Percentiles rank a stretch among this genome's conserved stretches.
Conservation (phyloP, 2,329 filamentous ascomycete genomes). For the Colletotrichum simmondsii region DNA sequence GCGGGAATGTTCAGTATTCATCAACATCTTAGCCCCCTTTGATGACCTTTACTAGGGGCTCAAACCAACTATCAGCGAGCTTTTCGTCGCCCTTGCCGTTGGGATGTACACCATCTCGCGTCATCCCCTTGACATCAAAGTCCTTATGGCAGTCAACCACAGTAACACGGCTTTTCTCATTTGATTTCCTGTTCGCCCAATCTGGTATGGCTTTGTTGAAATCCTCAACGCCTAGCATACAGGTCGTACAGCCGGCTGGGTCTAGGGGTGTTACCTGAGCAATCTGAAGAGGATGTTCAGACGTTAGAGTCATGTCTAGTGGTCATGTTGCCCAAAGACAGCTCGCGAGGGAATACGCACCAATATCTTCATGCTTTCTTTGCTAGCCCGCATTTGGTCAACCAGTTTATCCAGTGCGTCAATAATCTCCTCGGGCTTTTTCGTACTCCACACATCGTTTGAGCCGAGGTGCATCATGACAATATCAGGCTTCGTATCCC, state of each 20-base stretch:
- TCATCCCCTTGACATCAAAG: background rate
- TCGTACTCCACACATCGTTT: constrained; percentile 52
- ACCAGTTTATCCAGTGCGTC: constrained; percentile 50
- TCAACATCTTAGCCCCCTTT: background rate
- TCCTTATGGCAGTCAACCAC: background rate
- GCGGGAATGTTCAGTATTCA: background rate
- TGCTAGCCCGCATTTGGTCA: constrained; percentile 53
- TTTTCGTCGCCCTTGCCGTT: background rate
- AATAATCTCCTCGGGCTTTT: constrained; percentile 46
- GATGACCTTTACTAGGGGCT: background rate
- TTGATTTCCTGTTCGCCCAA: background rate
- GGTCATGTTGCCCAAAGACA: too few relatives aligned
- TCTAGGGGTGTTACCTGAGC: background rate
- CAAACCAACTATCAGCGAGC: background rate
- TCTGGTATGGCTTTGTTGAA: background rate
- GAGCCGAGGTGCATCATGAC: constrained; percentile 58
- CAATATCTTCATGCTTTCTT: constrained; percentile 42
- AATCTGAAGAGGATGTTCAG: background rate
- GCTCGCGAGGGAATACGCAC: too few relatives aligned
- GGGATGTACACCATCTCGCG: background rate
- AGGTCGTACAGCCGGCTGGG: too few relatives aligned
- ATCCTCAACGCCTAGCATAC: background rate
- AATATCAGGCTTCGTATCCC: constrained; percentile 50
- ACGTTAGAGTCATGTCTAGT: too few relatives aligned
- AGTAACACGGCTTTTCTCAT: background rate